Conservation (phyloP, 2,329 filamentous ascomycete genomes). For the Ophiostoma novo-ulmi region DNA sequence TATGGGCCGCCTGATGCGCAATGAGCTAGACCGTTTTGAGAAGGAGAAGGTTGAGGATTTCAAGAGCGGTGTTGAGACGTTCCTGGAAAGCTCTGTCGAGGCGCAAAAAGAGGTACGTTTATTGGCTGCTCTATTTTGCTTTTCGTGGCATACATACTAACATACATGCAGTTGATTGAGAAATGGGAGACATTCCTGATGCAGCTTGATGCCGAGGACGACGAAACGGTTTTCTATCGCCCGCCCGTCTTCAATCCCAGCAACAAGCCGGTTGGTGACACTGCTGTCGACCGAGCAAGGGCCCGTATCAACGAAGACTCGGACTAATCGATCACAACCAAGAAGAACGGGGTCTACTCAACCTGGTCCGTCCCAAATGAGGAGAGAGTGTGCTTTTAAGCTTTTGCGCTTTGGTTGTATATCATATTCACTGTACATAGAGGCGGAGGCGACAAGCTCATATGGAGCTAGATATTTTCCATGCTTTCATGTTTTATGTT, state of each 20-base stretch:
- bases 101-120: conserved; percentile 84
- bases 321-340: conserved; percentile 38
- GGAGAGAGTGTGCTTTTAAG: not conserved
- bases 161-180: conserved; percentile 57
- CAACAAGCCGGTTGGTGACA: conserved; percentile 46
- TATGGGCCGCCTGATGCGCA: conserved; percentile 89
- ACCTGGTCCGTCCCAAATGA: too few species aligned
- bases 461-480: not conserved
- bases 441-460: conserved; percentile 6
- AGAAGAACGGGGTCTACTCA: not conserved
- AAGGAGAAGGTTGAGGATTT: conserved; percentile 98
- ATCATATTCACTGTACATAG: conserved; percentile 31
- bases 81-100: conserved; percentile 92
- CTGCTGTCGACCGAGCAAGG: conserved; percentile 55
- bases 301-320: conserved; percentile 58
- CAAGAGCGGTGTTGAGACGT: conserved; percentile 96
- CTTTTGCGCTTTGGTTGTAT: conserved; percentile 16
- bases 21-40: conserved; percentile 89
- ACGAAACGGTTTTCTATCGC: conserved; percentile 63
- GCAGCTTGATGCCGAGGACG: conserved; percentile 90
- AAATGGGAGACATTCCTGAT: conserved; percentile 98
- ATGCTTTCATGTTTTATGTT: conserved; percentile 10
- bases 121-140: too few species aligned
- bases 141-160: conserved; percentile 29
- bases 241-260: conserved; percentile 52